Percentiles rank a stretch among this genome's conserved stretches.
These are phyloP conservation scores for Chloris gayana DNA, from an alignment of 176 grass and related monocot species.

Conservation along the genomic window DNA sequence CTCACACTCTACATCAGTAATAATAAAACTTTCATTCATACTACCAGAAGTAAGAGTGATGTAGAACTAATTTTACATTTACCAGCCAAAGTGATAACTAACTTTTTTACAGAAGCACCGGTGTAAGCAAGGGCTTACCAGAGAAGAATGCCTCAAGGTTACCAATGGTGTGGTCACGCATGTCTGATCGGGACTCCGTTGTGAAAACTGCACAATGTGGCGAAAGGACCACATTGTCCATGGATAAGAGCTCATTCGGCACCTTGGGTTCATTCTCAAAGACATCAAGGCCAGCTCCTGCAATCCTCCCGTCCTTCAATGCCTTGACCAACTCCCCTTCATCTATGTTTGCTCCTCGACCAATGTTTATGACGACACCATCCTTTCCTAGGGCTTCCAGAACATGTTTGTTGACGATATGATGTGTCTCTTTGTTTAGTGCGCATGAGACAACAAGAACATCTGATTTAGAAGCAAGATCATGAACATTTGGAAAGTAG, in stretches of 20 bases:
- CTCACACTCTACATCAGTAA: too few relatives aligned
- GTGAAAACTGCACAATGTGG: conserved; percentile 40
- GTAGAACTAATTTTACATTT: too few relatives aligned
- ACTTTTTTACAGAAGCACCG: not conserved
- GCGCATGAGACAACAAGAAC: conserved; percentile 40
- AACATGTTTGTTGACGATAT: conserved; percentile 49
- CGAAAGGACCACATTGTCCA: conserved; percentile 65
- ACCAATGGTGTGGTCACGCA: conserved; percentile 19
- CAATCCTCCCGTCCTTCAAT: conserved; percentile 37
- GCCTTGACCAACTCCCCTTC: conserved; percentile 43
- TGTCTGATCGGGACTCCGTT: conserved; percentile 1
- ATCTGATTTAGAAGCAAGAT: conserved; percentile 41
- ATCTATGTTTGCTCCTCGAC: conserved; percentile 45
- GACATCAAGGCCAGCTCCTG: conserved; percentile 62
- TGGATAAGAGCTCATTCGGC: conserved; percentile 38
- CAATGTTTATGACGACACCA: conserved; percentile 56
- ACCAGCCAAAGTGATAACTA: too few relatives aligned
- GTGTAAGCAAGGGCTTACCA: conserved; percentile 35
- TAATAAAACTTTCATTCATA: too few relatives aligned
- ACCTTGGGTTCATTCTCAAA: conserved; percentile 56
- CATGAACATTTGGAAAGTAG: conserved; percentile 17
- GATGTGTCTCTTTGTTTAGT: conserved; percentile 39
- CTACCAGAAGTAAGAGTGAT: too few relatives aligned
- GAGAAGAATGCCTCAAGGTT: conserved; percentile 67
- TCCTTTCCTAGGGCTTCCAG: conserved; percentile 51